Base-by-base conservation (phyloP, 306 rosid species). In the Malus asiatica region DNA sequence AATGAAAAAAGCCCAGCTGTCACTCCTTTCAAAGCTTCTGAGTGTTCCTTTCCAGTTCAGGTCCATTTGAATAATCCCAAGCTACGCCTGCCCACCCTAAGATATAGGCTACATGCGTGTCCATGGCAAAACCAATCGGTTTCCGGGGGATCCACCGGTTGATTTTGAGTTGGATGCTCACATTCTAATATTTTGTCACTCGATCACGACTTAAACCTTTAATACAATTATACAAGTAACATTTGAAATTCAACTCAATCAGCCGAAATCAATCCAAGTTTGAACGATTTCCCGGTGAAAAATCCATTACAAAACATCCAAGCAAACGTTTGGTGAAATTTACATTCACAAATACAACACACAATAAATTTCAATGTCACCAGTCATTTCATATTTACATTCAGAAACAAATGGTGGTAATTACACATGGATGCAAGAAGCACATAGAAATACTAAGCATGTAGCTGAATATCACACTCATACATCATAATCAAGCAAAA, bases 301-400 rank as follows among this genome's bases (percentile, higher is more conserved):
- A 48, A 48, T 15, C 53, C 53, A 48, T 48, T 48, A n/a, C 12
- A 14, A 3, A 61, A 61, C 30, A 27, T 15, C 10, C 9, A 29
- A 29, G 4, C 66, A 27, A 61, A 15, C 40, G 35, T 62, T 62
- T 29, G 66, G 35, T 62, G 66, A 62, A 62, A 51, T 60, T 59
- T 68, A 61, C 79, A 12, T 11, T 59, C 48, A 33, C 72, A 68
- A 10, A 74, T 72, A 66, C 75, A 60, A 23, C 62, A 66, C 51
- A 66, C 9, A 32, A 46, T 8, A 32, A 42, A 38, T 60, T 18
- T 40, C 58, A 45, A n/a, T 4, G 15, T 45, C 22, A 14, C 14
- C 15, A 5, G 3, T 33, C 18, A 20, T 44, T 46, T 27, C 53
- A 27, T 48, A 30, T 68, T 35, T 68, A 66, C 45, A 65, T 32